Conservation (phyloP, 2,329 filamentous ascomycete species). For the Coniochaeta sp. region DNA sequence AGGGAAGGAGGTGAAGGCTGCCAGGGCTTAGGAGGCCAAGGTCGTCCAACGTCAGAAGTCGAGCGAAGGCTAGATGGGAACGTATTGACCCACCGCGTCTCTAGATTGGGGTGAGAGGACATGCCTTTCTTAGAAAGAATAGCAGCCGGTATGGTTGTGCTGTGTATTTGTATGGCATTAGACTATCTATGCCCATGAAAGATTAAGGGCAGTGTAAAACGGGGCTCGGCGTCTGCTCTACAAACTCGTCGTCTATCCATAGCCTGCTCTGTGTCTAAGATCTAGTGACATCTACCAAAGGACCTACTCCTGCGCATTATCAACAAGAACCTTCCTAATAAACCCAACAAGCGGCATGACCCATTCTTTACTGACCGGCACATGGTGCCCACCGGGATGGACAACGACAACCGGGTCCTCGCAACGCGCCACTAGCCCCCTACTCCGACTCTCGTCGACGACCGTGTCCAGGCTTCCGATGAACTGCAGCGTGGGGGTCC, state of each 20-base stretch:
- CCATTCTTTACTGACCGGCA: conserved; percentile 78
- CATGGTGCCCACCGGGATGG: conserved; percentile 85
- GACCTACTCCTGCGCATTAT: background rate
- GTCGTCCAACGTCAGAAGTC: background rate
- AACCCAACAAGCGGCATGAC: conserved; percentile 56
- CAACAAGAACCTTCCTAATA: conserved; percentile 16
- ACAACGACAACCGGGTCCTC: conserved; percentile 46
- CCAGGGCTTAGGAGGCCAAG: background rate
- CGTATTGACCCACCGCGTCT: too few relatives aligned
- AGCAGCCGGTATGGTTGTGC: background rate
- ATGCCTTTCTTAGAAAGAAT: background rate
- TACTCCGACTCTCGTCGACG: conserved; percentile 69
- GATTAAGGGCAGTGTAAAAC: background rate
- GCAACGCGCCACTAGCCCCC: conserved; percentile 59
- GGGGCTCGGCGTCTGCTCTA: background rate
- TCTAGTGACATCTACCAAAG: too few relatives aligned
- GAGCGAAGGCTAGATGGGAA: background rate
- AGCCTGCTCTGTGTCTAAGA: background rate
- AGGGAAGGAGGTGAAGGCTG: conserved; percentile 28
- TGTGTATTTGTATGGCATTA: conserved; percentile 2
- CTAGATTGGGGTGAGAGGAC: background rate
- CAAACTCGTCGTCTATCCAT: background rate
- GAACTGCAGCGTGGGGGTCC: conserved; percentile 73
- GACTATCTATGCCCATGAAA: conserved; percentile 1
- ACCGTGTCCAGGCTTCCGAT: conserved; percentile 80